Percentiles rank a stretch among this genome's conserved stretches.
Evolutionary conservation across 2,329 filamentous ascomycete genomes (phyloP).

Genomic region (Stachybotrys chlorohalonatus): DNA sequence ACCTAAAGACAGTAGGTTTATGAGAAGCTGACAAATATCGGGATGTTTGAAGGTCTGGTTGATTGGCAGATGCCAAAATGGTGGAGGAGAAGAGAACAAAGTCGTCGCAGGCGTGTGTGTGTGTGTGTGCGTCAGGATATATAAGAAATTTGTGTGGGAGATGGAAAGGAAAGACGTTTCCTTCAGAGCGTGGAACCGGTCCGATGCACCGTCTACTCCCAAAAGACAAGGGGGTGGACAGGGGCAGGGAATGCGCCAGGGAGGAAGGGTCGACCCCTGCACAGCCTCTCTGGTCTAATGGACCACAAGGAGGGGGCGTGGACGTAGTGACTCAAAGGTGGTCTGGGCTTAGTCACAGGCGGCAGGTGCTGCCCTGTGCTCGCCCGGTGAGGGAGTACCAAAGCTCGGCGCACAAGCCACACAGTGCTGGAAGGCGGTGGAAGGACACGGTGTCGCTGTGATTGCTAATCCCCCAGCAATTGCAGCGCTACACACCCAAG

Average conservation of each 20-base stretch:
- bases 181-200: background rate
- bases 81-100: conserved; percentile 17
- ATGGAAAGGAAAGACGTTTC: background rate
- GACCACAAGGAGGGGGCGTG: background rate
- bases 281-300: background rate
- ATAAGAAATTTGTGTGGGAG: conserved; percentile 19
- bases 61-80: conserved; percentile 29
- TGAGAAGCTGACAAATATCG: conserved; percentile 2
- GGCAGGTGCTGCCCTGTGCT: background rate
- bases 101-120: conserved; percentile 9
- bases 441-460: conserved; percentile 3
- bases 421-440: conserved; percentile 7
- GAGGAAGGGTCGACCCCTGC: background rate
- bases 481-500: too few relatives aligned
- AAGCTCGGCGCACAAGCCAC: conserved; percentile 9
- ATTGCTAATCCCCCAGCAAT: too few relatives aligned
- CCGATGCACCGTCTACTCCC: background rate
- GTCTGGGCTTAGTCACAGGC: background rate
- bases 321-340: background rate
- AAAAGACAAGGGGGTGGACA: background rate
- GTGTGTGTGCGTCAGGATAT: conserved; percentile 22
- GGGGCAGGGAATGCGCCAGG: background rate
- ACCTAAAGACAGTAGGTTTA: conserved; percentile 1
- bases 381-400: background rate
- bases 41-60: conserved; percentile 9